phyloP scores from a whole-genome alignment of 768 basidiomycete species.

The Trametes punicea region DNA sequence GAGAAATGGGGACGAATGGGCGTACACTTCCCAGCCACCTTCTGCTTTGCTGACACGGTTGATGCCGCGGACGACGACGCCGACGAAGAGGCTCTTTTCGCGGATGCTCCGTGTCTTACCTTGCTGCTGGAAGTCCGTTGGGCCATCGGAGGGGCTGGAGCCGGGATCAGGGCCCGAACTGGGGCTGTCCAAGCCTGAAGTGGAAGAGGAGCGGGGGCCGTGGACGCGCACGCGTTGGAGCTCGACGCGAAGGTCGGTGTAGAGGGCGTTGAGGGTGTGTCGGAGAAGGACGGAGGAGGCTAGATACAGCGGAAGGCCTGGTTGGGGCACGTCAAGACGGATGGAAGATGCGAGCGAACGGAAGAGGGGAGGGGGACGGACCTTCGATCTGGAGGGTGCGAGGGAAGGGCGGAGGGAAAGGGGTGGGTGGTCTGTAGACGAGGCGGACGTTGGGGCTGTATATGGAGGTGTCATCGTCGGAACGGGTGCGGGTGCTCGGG shows the following conservation, averaged over 20 bases:
- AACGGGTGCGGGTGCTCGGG: constrained; percentile 29
- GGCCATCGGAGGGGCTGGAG: background rate
- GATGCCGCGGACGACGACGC: constrained; percentile 52
- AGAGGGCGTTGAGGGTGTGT: constrained; percentile 73
- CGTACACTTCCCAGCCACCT: constrained; percentile 76
- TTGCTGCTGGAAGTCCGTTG: background rate
- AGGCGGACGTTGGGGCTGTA: constrained; percentile 65
- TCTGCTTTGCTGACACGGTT: constrained; percentile 59
- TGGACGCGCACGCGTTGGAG: constrained; percentile 46
- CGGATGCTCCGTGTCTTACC: constrained; percentile 33
- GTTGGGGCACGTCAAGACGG: too few species aligned
- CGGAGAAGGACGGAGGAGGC: constrained; percentile 67
- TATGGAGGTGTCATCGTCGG: constrained; percentile 38
- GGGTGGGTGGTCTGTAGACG: constrained; percentile 64
- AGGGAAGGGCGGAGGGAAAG: constrained; percentile 67
- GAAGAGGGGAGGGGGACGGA: constrained; percentile 30
- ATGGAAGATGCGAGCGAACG: background rate
- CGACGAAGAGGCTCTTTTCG: constrained; percentile 58
- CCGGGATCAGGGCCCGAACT: background rate
- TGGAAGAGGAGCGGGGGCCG: constrained; percentile 17
- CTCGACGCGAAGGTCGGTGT: constrained; percentile 59
- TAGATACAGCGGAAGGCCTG: constrained; percentile 71
- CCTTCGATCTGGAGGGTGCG: constrained; percentile 70
- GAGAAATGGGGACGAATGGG: constrained; percentile 13
- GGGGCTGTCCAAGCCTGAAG: too few species aligned